Base-by-base conservation (phyloP, 2,329 filamentous ascomycete species). In the Monilinia laxa region DNA sequence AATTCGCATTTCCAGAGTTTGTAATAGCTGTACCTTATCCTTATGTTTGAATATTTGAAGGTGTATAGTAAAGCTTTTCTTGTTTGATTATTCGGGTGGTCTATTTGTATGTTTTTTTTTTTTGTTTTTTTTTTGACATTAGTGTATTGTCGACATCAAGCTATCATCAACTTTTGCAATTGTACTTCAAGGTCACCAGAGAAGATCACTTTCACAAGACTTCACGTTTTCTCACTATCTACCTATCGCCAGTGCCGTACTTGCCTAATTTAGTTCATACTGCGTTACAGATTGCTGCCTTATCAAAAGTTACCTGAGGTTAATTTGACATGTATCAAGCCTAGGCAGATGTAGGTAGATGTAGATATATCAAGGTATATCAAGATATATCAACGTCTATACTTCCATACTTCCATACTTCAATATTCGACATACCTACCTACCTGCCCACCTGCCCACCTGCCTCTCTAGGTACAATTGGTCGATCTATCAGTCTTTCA, bases 71-170 rank as follows among this genome's bases (percentile, higher is more conserved):
- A 35, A 31, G 31, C 11, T 51, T 38, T 20, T 14, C 11, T 2
- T 51, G 14, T 62, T 40, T 62, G 58, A 60, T 20, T 51, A 31
- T 51, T 25, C 51, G 58, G 58, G 45, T 51, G 58, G 58, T 25
- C 28, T n/a, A 18, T 51, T 60, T 60, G 4, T 9, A 38, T 14
- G 11, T 42, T 42, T 2, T 58, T 45, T 31, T 58, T 56, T 4
- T 42, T 42, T 49, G 14, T 25, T 0, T 49, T 14, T 31, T 31
- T 31, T 31, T 3, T 6, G 40, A 28, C 45, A 60, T 51, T 38
- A 16, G 18, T 38, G 45, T 49, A 25, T 49, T 49, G 42, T 20
- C 57, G 28, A 60, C 57, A 38, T 49, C 57, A 38, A 60, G 45
- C 58, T 51, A 20, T 51, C 28, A 51, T 51, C 58, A 20, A 25